Evolutionary conservation across 192 early-diverging fungal species (phyloP).

Genomic region (Coemansia sp.): DNA sequence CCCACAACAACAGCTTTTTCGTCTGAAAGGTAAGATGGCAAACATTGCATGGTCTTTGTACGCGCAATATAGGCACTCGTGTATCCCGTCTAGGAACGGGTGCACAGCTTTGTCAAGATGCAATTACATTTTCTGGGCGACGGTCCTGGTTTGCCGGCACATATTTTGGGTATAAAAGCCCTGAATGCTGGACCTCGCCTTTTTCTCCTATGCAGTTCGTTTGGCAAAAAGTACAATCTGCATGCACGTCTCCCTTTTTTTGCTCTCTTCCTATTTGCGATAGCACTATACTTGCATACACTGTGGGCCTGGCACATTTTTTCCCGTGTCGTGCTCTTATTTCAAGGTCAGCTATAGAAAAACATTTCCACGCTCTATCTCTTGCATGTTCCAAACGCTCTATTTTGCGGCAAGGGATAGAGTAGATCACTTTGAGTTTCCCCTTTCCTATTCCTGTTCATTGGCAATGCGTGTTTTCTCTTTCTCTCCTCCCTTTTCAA

Average conservation of each 20-base stretch:
- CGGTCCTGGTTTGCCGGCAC: too few relatives aligned
- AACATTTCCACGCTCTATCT: slow-evolving; percentile 11
- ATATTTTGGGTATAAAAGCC: neutral
- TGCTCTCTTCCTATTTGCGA: slow-evolving; percentile 3
- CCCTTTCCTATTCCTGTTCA: neutral
- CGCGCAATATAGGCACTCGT: too few relatives aligned
- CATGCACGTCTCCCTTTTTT: slow-evolving; percentile 10
- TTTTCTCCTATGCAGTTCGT: neutral
- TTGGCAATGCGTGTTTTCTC: slow-evolving; percentile 1
- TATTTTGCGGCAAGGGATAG: slow-evolving; percentile 18
- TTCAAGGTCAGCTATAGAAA: slow-evolving; percentile 12
- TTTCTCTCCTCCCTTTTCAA: slow-evolving; percentile 2
- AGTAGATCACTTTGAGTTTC: slow-evolving; percentile 7
- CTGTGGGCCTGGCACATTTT: slow-evolving; percentile 9
- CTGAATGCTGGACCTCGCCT: neutral
- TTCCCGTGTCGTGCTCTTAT: neutral
- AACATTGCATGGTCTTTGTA: too few relatives aligned
- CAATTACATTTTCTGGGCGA: too few relatives aligned
- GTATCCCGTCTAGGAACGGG: too few relatives aligned
- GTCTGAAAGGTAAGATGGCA: too few relatives aligned
- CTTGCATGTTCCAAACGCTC: neutral
- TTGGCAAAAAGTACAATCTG: slow-evolving; percentile 3
- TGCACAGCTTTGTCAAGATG: too few relatives aligned
- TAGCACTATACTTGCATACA: slow-evolving; percentile 20
- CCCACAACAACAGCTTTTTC: too few relatives aligned